phyloP scores from a whole-genome alignment of 768 basidiomycete genomes.

The Mycena haematopus region DNA sequence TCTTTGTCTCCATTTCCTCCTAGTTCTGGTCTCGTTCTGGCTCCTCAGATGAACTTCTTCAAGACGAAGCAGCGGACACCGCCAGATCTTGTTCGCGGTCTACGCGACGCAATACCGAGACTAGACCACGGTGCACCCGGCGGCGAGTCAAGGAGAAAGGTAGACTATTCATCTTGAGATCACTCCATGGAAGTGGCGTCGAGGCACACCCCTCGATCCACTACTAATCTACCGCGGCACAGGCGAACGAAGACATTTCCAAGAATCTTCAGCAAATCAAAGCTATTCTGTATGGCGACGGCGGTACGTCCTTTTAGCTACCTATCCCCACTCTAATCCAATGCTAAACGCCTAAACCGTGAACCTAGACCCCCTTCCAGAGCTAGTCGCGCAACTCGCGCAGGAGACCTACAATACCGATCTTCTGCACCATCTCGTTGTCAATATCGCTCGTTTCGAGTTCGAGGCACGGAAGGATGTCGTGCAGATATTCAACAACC shows the following conservation, averaged over 20 bases:
- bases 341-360: slow-evolving; percentile 13
- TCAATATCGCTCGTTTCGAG: slow-evolving; percentile 86
- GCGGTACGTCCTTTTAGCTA: slow-evolving; percentile 57
- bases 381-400: slow-evolving; percentile 91
- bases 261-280: slow-evolving; percentile 93
- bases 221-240: slow-evolving; percentile 21
- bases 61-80: slow-evolving; percentile 89
- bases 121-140: slow-evolving; percentile 79
- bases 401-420: slow-evolving; percentile 96
- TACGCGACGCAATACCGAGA: slow-evolving; percentile 79
- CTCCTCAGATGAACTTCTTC: slow-evolving; percentile 86
- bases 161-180: slow-evolving; percentile 35
- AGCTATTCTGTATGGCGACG: slow-evolving; percentile 84
- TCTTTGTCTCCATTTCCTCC: slow-evolving; percentile 9
- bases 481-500: slow-evolving; percentile 87
- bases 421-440: slow-evolving; percentile 80
- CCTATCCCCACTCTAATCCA: neutral
- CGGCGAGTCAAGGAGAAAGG: slow-evolving; percentile 82
- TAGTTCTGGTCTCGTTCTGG: slow-evolving; percentile 9
- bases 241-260: slow-evolving; percentile 90
- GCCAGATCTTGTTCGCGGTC: slow-evolving; percentile 82
- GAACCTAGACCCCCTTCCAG: slow-evolving; percentile 79
- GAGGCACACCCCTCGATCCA: slow-evolving; percentile 8
- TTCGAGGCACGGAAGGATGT: slow-evolving; percentile 93
- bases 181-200: neutral